Evolutionary conservation across 768 basidiomycete species (phyloP).

Genomic region (Multifurca ochricompacta): DNA sequence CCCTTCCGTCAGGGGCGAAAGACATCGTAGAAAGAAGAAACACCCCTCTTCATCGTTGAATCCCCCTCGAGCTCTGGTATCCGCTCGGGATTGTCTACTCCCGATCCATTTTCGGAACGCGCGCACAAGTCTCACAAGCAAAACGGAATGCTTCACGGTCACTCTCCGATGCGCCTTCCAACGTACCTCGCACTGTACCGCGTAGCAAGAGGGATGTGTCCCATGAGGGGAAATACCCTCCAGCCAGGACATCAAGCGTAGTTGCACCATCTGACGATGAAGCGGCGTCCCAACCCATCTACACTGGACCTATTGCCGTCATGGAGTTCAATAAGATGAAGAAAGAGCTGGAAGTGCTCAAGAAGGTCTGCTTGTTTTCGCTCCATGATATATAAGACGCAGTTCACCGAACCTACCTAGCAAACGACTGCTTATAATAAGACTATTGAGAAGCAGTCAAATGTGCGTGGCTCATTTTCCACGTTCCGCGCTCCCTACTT

Average conservation of each 20-base stretch:
- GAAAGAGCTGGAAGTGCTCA: slow-evolving; percentile 49
- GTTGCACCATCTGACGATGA: slow-evolving; percentile 13
- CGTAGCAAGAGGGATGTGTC: slow-evolving; percentile 3
- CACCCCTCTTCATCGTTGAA: neutral
- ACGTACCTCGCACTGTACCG: neutral
- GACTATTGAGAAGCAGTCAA: slow-evolving; percentile 44
- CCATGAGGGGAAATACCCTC: slow-evolving; percentile 4
- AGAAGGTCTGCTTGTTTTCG: slow-evolving; percentile 30
- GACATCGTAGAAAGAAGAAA: slow-evolving; percentile 16
- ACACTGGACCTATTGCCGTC: slow-evolving; percentile 32
- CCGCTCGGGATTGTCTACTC: neutral
- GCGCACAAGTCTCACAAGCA: slow-evolving; percentile 2
- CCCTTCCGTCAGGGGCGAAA: slow-evolving; percentile 5
- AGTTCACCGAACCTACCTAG: slow-evolving; percentile 21
- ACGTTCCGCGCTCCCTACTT: neutral
- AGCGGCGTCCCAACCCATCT: slow-evolving; percentile 17
- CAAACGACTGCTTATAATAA: slow-evolving; percentile 42
- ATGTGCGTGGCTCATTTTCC: slow-evolving; percentile 28
- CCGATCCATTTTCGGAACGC: slow-evolving; percentile 10
- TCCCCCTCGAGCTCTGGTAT: slow-evolving; percentile 1
- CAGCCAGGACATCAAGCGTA: neutral
- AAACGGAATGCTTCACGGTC: slow-evolving; percentile 15
- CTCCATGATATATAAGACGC: neutral
- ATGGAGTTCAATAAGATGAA: slow-evolving; percentile 49
- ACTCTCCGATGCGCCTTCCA: neutral